Base-by-base conservation (phyloP, 345 rosid genomes). In the Aquilaria malaccensis region DNA sequence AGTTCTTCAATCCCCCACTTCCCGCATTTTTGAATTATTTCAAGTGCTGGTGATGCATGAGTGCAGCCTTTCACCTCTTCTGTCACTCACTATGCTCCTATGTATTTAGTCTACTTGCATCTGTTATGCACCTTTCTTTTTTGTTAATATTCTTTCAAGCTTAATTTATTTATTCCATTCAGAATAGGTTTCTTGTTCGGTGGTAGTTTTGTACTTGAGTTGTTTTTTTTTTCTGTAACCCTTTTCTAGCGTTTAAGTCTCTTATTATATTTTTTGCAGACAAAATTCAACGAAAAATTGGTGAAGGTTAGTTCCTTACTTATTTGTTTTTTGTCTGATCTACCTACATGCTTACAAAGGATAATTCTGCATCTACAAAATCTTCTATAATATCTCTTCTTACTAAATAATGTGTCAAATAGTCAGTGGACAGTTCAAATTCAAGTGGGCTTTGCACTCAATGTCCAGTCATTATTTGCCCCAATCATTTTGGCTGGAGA, bases 271-370 rank as follows among this genome's bases (percentile, higher is more conserved):
- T 46, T 22, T 32, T 50, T 76, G 83, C 88, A 85, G 92, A 83
- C 65, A 85, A 74, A 62, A 85, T 85, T 67, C 79, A 76, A 58
- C 68, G 83, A 54, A 85, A 85, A 79, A 68, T 85, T 55, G 92
- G 92, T 9, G 88, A 85, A 81, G 92, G 91, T 82, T 63, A 61
- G 83, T 59, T 13, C 48, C 30, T 33, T 50, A 30, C 32, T 11
- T 55, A 14, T 14, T 56, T 13, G 10, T 62, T 15, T 4, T 37
- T 12, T 31, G 45, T 64, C 67, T 33, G 58, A 45, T 29, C 45
- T 11, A 3, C 7, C 43, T 37, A 37, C 43, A 9, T 22, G 22
- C 22, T 3, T 37, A 37, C 7, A 0, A 37, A 37, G 7, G 43
- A 37, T 37, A 37, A 37, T 37, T 5, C 43, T 3, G 5, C 5